A percentile compares a stretch with the other conserved stretches of the same genome.
Evolutionary conservation across 1,284 basidiomycete species (phyloP).

Genomic region (Leccinum fallax): DNA sequence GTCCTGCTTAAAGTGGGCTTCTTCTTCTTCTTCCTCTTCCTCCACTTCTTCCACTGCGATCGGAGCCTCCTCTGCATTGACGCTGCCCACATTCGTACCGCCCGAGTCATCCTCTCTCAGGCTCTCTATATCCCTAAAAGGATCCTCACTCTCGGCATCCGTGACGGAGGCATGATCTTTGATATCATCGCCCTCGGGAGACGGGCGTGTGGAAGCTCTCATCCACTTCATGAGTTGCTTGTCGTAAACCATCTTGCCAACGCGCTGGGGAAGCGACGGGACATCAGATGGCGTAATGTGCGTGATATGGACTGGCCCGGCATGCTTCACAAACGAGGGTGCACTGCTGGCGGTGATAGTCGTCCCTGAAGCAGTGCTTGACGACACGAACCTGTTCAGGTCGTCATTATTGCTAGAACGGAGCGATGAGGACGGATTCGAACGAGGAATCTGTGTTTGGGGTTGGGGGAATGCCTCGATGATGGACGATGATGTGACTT

Average conservation of each 20-base stretch:
- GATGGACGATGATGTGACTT: constrained; percentile 30
- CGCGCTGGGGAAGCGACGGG: constrained; percentile 68
- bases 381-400: constrained; percentile 84
- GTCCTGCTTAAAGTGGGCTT: constrained; percentile 39
- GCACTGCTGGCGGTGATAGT: constrained; percentile 70
- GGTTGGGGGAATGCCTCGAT: constrained; percentile 18
- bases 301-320: constrained; percentile 73
- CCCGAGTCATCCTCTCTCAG: constrained; percentile 60
- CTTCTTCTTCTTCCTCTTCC: constrained; percentile 39
- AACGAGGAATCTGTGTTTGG: constrained; percentile 32
- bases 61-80: constrained; percentile 11
- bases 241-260: constrained; percentile 89
- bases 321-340: constrained; percentile 81
- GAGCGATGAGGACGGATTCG: constrained; percentile 54
- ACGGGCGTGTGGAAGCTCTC: constrained; percentile 48
- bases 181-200: constrained; percentile 42
- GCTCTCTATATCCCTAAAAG: constrained; percentile 87
- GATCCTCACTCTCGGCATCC: constrained; percentile 74
- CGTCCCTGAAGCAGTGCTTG: constrained; percentile 76
- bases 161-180: constrained; percentile 42
- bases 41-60: constrained; percentile 22
- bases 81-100: constrained; percentile 13
- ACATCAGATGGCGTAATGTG: constrained; percentile 83
- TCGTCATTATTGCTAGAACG: constrained; percentile 63
- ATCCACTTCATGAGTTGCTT: constrained; percentile 82